Base-by-base conservation (phyloP, 192 early-diverging fungal genomes). In the Thamnidium elegans region DNA sequence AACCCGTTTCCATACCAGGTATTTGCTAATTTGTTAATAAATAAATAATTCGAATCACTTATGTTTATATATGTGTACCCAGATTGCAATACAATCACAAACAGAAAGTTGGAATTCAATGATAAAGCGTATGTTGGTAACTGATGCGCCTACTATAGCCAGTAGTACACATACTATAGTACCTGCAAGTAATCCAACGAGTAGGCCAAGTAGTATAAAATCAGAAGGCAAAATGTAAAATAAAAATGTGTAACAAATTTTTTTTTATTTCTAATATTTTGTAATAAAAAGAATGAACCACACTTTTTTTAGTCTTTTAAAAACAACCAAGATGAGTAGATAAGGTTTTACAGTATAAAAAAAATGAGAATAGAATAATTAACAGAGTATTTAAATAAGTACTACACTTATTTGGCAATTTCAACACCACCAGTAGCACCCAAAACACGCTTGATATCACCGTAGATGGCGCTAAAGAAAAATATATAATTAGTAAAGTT, bases 1-100 rank as follows among this genome's bases (percentile, higher is more conserved):
- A 84, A 83, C 26, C 84, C 84, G 42, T 86, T 86, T 71, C 84
- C 84, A 9, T 86, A 79, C 67, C 81, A 85, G 75, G 81, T 84
- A 72, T 53, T 42, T 17, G 11, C 13, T 23, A 30, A 17, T 4
- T 20, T 11, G 11, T 39, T 62, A 23, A 45, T 64, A n/a, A 15
- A 31, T 10, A 39, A 39, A 39, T 39, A 39, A 11, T 26, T 26
- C 26, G 26, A 26, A 3, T 26, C 26, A 51, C 17, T 26, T 32
- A 34, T 36, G 15, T 56, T 67, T 32, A 30, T 17, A 2, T 44
- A 26, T 39, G 5, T 9, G 3, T 3, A 11, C n/a, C n/a, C 67
- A 85, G 79, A 78, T 86, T 67, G 78, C 77, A n/a, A 78, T 83
- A 19, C 76, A 78, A 3, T 48, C 76, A 10, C 65, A 71, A 34